phyloP scores from a whole-genome alignment of 257 asterid species.

The Coffea canephora region DNA sequence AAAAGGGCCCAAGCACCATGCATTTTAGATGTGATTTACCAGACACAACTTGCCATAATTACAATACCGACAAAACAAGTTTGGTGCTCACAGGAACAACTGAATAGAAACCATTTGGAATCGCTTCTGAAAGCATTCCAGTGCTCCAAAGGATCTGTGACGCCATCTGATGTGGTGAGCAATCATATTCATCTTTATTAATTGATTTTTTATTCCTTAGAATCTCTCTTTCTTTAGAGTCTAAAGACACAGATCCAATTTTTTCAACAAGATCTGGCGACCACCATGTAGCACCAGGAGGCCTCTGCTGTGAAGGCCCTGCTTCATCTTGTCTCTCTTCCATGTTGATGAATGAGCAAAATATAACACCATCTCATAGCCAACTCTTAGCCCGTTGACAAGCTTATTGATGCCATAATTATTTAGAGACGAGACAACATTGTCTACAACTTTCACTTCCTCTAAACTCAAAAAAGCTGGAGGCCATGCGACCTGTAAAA shows the following conservation, averaged over 20 bases:
- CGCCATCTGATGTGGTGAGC: constrained; percentile 51
- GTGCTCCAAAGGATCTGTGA: constrained; percentile 91
- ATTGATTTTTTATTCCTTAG: constrained; percentile 40
- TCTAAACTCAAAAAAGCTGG: constrained; percentile 24
- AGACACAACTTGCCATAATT: constrained; percentile 1
- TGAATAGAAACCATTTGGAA: constrained; percentile 96
- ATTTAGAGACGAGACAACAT: constrained; percentile 24
- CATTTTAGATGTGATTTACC: not conserved
- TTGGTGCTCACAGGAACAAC: constrained; percentile 77
- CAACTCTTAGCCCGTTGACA: constrained; percentile 36
- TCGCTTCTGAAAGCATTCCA: constrained; percentile 79
- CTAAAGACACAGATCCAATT: constrained; percentile 76
- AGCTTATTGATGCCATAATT: constrained; percentile 23
- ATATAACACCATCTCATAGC: constrained; percentile 36
- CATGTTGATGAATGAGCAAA: constrained; percentile 44
- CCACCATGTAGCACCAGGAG: constrained; percentile 64
- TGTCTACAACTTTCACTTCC: constrained; percentile 18
- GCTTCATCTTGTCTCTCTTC: constrained; percentile 58
- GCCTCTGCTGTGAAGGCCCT: constrained; percentile 59
- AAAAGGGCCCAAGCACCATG: not conserved
- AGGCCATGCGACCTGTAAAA: constrained; percentile 52
- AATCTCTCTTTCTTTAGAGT: constrained; percentile 39
- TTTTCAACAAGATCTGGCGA: constrained; percentile 63
- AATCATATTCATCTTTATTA: constrained; percentile 43
- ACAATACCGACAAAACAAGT: constrained; percentile 16